Conservation (phyloP, 2,329 filamentous ascomycete genomes). For the Hymenoscyphus infarciens region DNA sequence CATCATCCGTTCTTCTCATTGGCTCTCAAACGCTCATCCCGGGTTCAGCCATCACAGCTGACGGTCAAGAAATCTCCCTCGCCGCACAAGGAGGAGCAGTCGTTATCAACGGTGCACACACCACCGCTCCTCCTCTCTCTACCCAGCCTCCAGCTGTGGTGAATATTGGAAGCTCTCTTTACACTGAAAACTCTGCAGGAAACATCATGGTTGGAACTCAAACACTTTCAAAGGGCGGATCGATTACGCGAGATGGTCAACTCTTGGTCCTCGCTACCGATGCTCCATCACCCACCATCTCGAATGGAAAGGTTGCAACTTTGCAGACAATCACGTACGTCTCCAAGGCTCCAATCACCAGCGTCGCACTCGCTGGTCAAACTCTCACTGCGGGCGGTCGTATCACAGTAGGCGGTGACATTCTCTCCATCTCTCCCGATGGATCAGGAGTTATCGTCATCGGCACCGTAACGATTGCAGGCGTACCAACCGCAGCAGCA, state of each 20-base stretch:
- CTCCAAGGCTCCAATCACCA: slow-evolving; percentile 13
- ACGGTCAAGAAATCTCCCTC: slow-evolving; percentile 25
- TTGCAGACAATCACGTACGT: slow-evolving; percentile 10
- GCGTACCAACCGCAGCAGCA: slow-evolving; percentile 15
- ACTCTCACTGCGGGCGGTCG: slow-evolving; percentile 29
- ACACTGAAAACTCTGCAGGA: slow-evolving; percentile 22
- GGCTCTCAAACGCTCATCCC: slow-evolving; percentile 27
- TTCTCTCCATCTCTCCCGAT: slow-evolving; percentile 26
- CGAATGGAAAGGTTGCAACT: background rate
- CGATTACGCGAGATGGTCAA: slow-evolving; percentile 19
- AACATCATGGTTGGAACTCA: slow-evolving; percentile 22
- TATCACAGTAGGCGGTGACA: slow-evolving; percentile 31
- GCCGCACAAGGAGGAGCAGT: slow-evolving; percentile 22
- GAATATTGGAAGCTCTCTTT: slow-evolving; percentile 21
- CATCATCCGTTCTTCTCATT: slow-evolving; percentile 22
- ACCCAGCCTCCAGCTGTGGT: slow-evolving; percentile 16
- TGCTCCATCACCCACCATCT: slow-evolving; percentile 11
- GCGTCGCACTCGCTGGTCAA: slow-evolving; percentile 26
- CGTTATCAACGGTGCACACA: slow-evolving; percentile 21
- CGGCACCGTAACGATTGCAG: slow-evolving; percentile 28
- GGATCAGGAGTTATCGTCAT: slow-evolving; percentile 27
- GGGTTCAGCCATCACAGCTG: slow-evolving; percentile 26
- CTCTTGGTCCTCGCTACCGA: slow-evolving; percentile 20
- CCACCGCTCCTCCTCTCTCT: slow-evolving; percentile 11
- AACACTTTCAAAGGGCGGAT: slow-evolving; percentile 17